Percentiles rank a stretch among this genome's conserved stretches.
These are phyloP conservation scores for Trichosanthes cucumerina DNA, from an alignment of 306 rosid genomes.

Conservation along the genomic window DNA sequence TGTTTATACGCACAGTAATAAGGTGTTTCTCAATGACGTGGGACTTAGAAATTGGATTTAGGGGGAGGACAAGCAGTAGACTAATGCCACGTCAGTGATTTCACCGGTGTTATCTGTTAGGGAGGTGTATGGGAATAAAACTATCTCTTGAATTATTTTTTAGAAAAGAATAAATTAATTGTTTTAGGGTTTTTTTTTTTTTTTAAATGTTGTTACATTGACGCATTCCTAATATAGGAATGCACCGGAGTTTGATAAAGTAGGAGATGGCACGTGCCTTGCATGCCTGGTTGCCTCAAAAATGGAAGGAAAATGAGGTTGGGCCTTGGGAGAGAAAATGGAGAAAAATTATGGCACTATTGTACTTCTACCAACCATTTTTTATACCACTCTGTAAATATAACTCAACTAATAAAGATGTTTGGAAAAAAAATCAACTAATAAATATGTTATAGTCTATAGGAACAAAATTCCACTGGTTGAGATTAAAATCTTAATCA, in stretches of 20 bases:
- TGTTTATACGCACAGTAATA: not conserved
- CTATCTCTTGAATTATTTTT: not conserved
- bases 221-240: not conserved
- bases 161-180: not conserved
- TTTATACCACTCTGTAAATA: no score
- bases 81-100: not conserved
- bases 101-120: no score
- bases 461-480: no score
- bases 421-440: no score
- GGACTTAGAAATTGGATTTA: not conserved
- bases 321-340: no score
- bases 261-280: constrained; percentile 10
- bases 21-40: not conserved
- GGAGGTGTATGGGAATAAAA: not conserved
- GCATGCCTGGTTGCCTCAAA: not conserved
- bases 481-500: no score
- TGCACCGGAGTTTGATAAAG: not conserved
- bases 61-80: no score
- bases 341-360: not conserved
- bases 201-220: not conserved
- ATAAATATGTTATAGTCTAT: no score
- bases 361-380: no score
- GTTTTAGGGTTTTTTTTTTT: not conserved
- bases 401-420: no score
- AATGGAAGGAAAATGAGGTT: not conserved